phyloP scores from a whole-genome alignment of 164 flowering plant species.

The Magnolia changhungtana region DNA sequence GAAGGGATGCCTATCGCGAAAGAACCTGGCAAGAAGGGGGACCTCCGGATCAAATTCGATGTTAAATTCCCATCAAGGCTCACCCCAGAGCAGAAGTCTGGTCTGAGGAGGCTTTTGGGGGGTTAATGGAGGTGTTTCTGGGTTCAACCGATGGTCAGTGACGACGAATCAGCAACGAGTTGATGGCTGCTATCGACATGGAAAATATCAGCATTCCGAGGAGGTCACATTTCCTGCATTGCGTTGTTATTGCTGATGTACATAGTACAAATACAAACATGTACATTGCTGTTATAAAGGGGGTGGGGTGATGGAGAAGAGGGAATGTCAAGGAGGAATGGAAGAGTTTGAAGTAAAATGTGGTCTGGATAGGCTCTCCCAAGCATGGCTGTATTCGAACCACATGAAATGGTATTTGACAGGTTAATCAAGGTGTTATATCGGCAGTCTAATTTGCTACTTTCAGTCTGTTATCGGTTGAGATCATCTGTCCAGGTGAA shows the following conservation, averaged over 20 bases:
- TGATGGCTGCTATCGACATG: not conserved
- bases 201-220: not conserved
- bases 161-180: not conserved
- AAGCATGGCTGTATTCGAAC: not conserved
- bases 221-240: not conserved
- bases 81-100: slow-evolving; percentile 68
- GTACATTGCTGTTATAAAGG: not conserved
- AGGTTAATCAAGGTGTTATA: not conserved
- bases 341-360: not conserved
- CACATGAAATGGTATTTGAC: not conserved
- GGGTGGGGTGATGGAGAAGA: not conserved
- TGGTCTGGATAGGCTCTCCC: not conserved
- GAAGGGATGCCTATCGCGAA: slow-evolving; percentile 96
- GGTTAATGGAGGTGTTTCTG: slow-evolving; percentile 19
- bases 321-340: not conserved
- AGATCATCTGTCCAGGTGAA: not conserved
- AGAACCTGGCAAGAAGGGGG: slow-evolving; percentile 79
- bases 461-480: not conserved
- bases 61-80: slow-evolving; percentile 80
- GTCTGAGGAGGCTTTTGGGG: slow-evolving; percentile 62
- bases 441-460: not conserved
- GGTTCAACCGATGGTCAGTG: not conserved
- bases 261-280: not conserved
- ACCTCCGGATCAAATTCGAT: slow-evolving; percentile 64
- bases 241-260: not conserved